A percentile compares a stretch with the other conserved stretches of the same genome.
phyloP scores from a whole-genome alignment of 176 grass and related monocot genomes.

The Oryza glumipatula region DNA sequence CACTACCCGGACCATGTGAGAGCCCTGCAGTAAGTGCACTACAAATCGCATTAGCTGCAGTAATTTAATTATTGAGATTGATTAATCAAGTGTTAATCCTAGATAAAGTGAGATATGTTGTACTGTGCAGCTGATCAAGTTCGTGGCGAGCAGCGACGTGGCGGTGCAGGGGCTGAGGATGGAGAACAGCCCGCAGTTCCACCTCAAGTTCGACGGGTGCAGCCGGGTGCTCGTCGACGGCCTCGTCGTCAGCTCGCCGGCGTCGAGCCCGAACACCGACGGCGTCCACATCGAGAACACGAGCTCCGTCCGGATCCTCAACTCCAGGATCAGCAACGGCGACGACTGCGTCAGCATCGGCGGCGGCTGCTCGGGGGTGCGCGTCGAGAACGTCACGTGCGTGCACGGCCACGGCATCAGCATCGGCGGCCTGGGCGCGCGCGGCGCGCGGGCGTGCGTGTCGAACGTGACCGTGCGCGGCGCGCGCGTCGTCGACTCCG shows the following conservation, averaged over 20 bases:
- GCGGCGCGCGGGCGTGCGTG: slow-evolving; percentile 68
- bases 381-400: slow-evolving; percentile 76
- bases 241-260: slow-evolving; percentile 59
- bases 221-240: slow-evolving; percentile 56
- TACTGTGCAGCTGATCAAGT: slow-evolving; percentile 59
- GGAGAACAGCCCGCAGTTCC: slow-evolving; percentile 84
- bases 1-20: slow-evolving; percentile 76
- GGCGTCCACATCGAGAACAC: slow-evolving; percentile 90
- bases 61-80: background rate
- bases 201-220: slow-evolving; percentile 81
- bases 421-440: slow-evolving; percentile 84
- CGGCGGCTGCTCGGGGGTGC: slow-evolving; percentile 56
- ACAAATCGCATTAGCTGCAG: background rate
- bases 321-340: slow-evolving; percentile 72
- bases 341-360: slow-evolving; percentile 87
- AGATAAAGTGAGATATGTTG: background rate
- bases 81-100: background rate
- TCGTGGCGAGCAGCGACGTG: slow-evolving; percentile 65
- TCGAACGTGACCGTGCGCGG: slow-evolving; percentile 66
- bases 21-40: slow-evolving; percentile 63
- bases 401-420: slow-evolving; percentile 79
- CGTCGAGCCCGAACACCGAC: slow-evolving; percentile 83
- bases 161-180: slow-evolving; percentile 54
- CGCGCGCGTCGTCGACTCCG: slow-evolving; percentile 57
- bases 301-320: slow-evolving; percentile 52